Base-by-base conservation (phyloP, 2,329 filamentous ascomycete species). In the Xylariaceae sp. region DNA sequence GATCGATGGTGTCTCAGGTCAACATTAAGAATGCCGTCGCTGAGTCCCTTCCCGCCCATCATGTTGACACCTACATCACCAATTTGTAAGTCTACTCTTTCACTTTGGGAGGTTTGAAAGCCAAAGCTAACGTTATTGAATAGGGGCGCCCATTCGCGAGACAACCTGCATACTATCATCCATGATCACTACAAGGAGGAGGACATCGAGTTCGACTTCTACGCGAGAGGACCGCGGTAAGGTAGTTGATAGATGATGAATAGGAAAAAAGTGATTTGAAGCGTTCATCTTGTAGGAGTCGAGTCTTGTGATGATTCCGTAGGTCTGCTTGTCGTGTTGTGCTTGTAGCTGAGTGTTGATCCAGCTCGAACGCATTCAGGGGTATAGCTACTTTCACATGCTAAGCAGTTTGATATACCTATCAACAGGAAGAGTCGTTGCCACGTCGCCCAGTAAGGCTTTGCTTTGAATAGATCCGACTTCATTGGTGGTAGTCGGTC, bases 1-100 rank as follows among this genome's bases (percentile, higher is more conserved):
- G 90, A 4, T 81, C 86, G 45, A 82, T 96, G 67, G 86, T 96
- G 54, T 86, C 90, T 51, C 84, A 87, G 62, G 82, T 94, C 53
- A 87, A 90, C 67, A 84, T 96, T 8, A 85, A 87, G 64, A 92
- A 88, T 68, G 90, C 90, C 9, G 76, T 92, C 17, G 92, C 88
- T 55, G 92, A 97, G 72, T 90, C 92, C 70, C 85, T 97, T 13
- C 85, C 88, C 7, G 84, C 88, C 0, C 88, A 90, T 65, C 75
- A 88, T 60, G 82, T 94, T 44, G 87, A 91, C 73, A 82, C 89
- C 37, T 94, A 94, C 72, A 90, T 96, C 66, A 95, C 91, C 15
- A 96, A 96, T 67, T 74, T 92, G 84, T 88, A 77, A 80, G 85
- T 80, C 13, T n/a, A 23, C 17, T 13, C 34, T 44, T 10, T 39